Base-by-base conservation (phyloP, 2,329 filamentous ascomycete species). In the Aspergillus ibericus region DNA sequence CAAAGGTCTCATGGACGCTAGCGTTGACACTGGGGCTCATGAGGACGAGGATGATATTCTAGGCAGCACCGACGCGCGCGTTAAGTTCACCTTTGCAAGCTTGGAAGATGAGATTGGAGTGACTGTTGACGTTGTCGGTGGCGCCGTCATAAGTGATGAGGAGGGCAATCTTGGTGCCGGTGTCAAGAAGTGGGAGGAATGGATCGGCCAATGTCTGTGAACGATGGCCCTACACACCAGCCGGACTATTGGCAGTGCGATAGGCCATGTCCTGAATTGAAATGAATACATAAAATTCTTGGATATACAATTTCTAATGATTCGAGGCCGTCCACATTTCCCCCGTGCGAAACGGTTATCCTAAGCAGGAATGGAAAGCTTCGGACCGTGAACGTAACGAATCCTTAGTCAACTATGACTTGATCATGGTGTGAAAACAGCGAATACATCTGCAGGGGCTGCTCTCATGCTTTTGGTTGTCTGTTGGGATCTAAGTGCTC, bases 111-210 rank as follows among this genome's bases (percentile, higher is more conserved):
- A 79, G 55, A 70, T 91, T 65, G 89, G 92, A 53, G 82, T 96
- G 18, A 84, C 87, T 38, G 85, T 98, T 8, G 87, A 90, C 44
- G 87, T 97, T 3, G 70, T 89, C 13, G 89, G 90, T 0, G 93
- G 93, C 9, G 73, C 76, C 47, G 75, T 80, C 51, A 77, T 93
- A 87, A 75, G 86, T 88, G 61, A 71, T 72, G 84, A 73, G 27
- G 67, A 70, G 29, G 67, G 70, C 44, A 70, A 80, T 32, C 84
- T 89, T 55, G 87, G 84, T 9, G 82, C 87, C n/a, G 88, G 88
- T 25, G 86, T 92, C 32, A 87, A 89, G 57, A 88, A 85, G 74
- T 97, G 93, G 93, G 96, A 92, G 85, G 85, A 85, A 68, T 98
- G 93, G 93, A 88, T 98, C 70, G 91, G 88, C 2, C 83, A 88